These are phyloP conservation scores for Raffaelea albimanens DNA, from an alignment of 2,329 filamentous ascomycete genomes.

Conservation along the genomic window DNA sequence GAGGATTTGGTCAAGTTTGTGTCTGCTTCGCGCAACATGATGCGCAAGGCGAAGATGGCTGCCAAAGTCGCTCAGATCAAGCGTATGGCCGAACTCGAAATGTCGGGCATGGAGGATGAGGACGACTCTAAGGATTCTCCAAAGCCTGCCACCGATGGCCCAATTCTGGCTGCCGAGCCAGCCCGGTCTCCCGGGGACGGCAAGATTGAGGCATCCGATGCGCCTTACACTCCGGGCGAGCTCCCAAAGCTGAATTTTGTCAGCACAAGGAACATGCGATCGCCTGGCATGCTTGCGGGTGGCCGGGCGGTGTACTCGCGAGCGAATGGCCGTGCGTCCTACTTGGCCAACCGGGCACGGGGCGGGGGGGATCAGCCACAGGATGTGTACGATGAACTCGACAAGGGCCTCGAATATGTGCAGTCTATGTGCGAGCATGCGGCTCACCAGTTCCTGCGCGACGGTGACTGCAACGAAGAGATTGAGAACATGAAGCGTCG, in stretches of 20 bases:
- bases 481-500: slow-evolving; percentile 59
- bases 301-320: slow-evolving; percentile 18
- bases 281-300: slow-evolving; percentile 17
- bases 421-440: slow-evolving; percentile 77
- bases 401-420: slow-evolving; percentile 69
- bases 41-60: slow-evolving; percentile 82
- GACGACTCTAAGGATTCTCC: slow-evolving; percentile 18
- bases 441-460: slow-evolving; percentile 81
- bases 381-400: slow-evolving; percentile 62
- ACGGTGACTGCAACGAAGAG: slow-evolving; percentile 75
- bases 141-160: neutral
- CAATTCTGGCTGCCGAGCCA: neutral
- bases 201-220: slow-evolving; percentile 1
- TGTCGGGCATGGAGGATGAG: slow-evolving; percentile 38
- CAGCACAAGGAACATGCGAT: slow-evolving; percentile 28
- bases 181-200: neutral
- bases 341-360: slow-evolving; percentile 4
- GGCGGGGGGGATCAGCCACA: slow-evolving; percentile 17
- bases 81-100: slow-evolving; percentile 48
- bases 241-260: slow-evolving; percentile 26
- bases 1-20: slow-evolving; percentile 76
- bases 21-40: slow-evolving; percentile 68
- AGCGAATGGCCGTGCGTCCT: slow-evolving; percentile 9
- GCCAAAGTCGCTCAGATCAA: slow-evolving; percentile 61
- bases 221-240: slow-evolving; percentile 13